Base-by-base conservation (phyloP, 2,329 filamentous ascomycete genomes). In the Penicillium paneum region DNA sequence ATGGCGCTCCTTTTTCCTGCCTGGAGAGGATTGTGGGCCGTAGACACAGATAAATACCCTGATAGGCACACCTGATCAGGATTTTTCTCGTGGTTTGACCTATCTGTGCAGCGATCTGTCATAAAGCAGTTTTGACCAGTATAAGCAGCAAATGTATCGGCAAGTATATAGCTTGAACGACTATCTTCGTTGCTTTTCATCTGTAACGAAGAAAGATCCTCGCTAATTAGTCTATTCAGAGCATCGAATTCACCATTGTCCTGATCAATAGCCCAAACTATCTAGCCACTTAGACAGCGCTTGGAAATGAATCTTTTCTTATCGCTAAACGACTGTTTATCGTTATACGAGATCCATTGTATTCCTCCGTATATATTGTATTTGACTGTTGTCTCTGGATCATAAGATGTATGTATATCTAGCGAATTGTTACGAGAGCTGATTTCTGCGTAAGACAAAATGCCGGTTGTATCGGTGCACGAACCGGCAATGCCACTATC, bases 381-480 rank as follows among this genome's bases (percentile, higher is more conserved):
- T 26, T 41, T 41, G 21, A 41, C 39, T 1, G 39, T 41, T 5
- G 39, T 24, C 10, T 24, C 4, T n/a, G 39, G 12, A 8, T 41
- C 39, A 8, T 41, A 41, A n/a, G 0, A 8, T 0, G 39, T 41
- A 3, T 41, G 39, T 5, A 41, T 21, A 26, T 41, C 39, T 0
- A 13, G 17, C 0, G 39, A 41, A 1, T 26, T 48, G 38, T 44
- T 44, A 0, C 38, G 5, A 4, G 55, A 45, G 15, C 10, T 58
- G 29, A 40, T 36, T 24, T 76, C 74, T n/a, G 59, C 56, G 17
- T 64, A 59, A 1, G 64, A 59, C n/a, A 76, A 53, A 2, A 69
- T 59, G 3, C 73, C 73, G 0, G 60, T 26, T 0, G 64, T 62
- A 10, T 54, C 55, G 0, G 67, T 68, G 49, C 74, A 77, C 1